Base-by-base conservation (phyloP, 345 rosid genomes). In the Aegle marmelos region DNA sequence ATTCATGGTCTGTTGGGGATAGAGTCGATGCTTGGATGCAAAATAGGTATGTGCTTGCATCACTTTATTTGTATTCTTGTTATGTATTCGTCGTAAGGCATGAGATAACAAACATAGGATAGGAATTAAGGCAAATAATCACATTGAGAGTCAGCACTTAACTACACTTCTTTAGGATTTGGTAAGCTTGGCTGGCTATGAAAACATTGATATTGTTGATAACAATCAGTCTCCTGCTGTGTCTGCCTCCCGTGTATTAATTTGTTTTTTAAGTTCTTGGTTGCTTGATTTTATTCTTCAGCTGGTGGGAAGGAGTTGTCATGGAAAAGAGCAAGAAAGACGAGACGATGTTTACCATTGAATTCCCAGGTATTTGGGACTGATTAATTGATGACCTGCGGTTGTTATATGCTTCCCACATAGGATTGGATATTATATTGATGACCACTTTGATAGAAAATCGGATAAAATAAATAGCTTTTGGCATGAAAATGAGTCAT, bases 241-340 rank as follows among this genome's bases (percentile, higher is more conserved):
- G 24, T 54, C 7, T 45, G 39, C 61, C 70, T 62, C 24, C 24
- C n/a, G 6, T 73, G 7, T 75, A 36, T 45, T 75, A 48, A 31
- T 58, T n/a, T 70, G 33, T 27, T 25, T 17, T 45, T 41, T 30
- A n/a, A 28, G 39, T 30, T 69, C 50, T 39, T 22, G 31, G 76
- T 58, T 64, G 9, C 75, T 53, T 78, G 73, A 48, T 70, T 75
- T 79, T 77, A 56, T 79, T 74, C 71, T 73, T 76, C 87, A 97
- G 99, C 83, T 97, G 99, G 99, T 82, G 90, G 93, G 98, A 97
- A 85, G 99, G 98, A 78, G 89, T 91, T 73, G 82, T 97, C 72
- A 87, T 89, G 53, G 98, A 91, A 81, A 93, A 89, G 89, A 88
- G 77, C 91, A 89, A 93, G 88, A 94, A 86, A 65, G 97, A 97